Conservation (phyloP, 805 yeast genomes). For the Wickerhamomyces bisporus region DNA sequence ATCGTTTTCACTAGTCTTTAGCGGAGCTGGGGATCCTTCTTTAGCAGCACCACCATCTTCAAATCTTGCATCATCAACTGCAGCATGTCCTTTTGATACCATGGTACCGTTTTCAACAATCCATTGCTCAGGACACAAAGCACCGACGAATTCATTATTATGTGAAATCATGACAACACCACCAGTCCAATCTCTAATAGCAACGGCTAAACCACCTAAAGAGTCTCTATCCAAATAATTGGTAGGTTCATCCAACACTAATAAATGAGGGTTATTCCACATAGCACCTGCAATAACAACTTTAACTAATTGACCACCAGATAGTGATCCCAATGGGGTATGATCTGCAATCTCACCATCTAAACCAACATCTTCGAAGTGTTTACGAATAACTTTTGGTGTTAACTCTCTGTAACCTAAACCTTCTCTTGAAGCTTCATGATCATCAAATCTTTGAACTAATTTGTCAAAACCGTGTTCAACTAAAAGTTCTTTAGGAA, state of each 20-base stretch:
- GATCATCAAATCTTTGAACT: conserved; percentile 96
- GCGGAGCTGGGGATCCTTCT: conserved; percentile 41
- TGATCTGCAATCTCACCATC: conserved; percentile 99
- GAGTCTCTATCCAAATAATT: conserved; percentile 34
- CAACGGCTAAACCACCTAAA: conserved; percentile 94
- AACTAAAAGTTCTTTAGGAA: conserved; percentile 73
- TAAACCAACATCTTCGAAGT: conserved; percentile 93
- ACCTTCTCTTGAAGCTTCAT: conserved; percentile 99
- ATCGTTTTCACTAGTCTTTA: conserved; percentile 55
- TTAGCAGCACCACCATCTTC: conserved; percentile 68
- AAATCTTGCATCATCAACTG: conserved; percentile 71
- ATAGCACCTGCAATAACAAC: conserved; percentile 99
- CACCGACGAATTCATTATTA: conserved; percentile 95
- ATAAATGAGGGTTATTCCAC: conserved; percentile 98
- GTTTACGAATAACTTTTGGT: conserved; percentile 91
- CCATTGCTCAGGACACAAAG: conserved; percentile 98
- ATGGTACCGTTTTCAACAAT: conserved; percentile 88
- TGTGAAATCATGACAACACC: conserved; percentile 99
- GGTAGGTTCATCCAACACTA: conserved; percentile 62
- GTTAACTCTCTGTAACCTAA: conserved; percentile 92
- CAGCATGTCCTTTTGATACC: conserved; percentile 75
- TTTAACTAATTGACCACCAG: conserved; percentile 97
- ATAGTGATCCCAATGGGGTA: conserved; percentile 91
- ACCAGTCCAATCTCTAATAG: conserved; percentile 97
- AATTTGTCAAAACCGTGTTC: conserved; percentile 86